A percentile compares a stretch with the other conserved stretches of the same genome.
phyloP scores from a whole-genome alignment of 768 basidiomycete species.

The Tulasnella sp. region DNA sequence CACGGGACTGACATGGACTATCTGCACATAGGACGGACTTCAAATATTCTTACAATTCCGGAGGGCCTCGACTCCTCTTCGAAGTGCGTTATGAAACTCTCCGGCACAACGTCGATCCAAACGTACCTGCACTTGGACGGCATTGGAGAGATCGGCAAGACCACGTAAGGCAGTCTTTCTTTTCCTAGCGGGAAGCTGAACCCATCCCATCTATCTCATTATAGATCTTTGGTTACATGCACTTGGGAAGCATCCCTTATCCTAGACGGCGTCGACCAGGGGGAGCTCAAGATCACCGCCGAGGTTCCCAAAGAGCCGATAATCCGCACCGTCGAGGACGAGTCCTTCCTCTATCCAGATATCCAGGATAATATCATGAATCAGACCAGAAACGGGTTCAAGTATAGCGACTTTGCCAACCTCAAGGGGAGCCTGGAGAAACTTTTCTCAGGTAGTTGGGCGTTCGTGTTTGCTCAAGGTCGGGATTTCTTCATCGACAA shows the following conservation, averaged over 20 bases:
- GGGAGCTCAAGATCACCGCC: not conserved
- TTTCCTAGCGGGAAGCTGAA: not conserved
- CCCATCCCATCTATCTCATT: not conserved
- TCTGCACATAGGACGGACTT: not conserved
- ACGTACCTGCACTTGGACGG: not conserved
- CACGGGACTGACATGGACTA: too few relatives aligned
- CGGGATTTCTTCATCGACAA: slow-evolving; percentile 23
- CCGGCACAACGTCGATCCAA: not conserved
- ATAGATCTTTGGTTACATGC: not conserved
- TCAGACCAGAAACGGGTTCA: not conserved
- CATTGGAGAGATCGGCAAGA: not conserved
- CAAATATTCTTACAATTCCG: not conserved
- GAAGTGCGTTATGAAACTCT: not conserved
- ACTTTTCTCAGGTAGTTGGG: slow-evolving; percentile 1
- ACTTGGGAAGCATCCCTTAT: not conserved
- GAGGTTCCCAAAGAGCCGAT: not conserved
- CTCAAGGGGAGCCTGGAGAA: not conserved
- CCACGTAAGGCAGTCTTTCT: not conserved
- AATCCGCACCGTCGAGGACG: not conserved
- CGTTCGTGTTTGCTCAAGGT: slow-evolving; percentile 18
- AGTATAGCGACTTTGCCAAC: not conserved
- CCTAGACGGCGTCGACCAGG: slow-evolving; percentile 3
- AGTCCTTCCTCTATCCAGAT: not conserved
- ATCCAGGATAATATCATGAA: not conserved
- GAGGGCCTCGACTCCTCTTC: not conserved